phyloP scores from a whole-genome alignment of 768 basidiomycete species.

The Paxillus ammoniavirescens region DNA sequence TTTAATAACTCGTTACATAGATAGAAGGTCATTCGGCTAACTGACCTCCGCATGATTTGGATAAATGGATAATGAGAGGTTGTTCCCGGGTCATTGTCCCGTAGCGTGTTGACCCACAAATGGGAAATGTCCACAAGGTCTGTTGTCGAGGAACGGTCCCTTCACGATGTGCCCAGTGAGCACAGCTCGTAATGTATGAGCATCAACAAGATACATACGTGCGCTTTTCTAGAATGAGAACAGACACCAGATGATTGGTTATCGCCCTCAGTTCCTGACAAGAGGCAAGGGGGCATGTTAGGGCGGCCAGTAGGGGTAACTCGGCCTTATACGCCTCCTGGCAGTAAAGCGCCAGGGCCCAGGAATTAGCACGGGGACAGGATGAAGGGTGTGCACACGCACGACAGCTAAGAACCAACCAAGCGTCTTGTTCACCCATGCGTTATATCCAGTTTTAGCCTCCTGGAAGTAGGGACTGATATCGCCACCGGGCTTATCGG shows the following conservation, averaged over 20 bases:
- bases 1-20: neutral
- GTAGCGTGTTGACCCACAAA: conserved; percentile 24
- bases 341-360: too few relatives aligned
- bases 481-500: conserved; percentile 27
- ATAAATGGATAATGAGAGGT: conserved; percentile 22
- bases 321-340: conserved; percentile 27
- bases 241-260: conserved; percentile 26
- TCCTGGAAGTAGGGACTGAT: conserved; percentile 27
- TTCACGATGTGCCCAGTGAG: conserved; percentile 2
- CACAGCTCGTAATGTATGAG: neutral
- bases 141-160: conserved; percentile 25
- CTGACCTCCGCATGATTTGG: conserved; percentile 24
- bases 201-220: conserved; percentile 15
- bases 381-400: neutral
- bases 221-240: conserved; percentile 29
- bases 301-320: conserved; percentile 24
- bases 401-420: conserved; percentile 22
- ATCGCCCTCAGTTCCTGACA: conserved; percentile 21
- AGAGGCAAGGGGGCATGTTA: conserved; percentile 23
- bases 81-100: conserved; percentile 14
- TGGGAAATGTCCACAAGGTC: conserved; percentile 14
- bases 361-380: too few relatives aligned
- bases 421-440: conserved; percentile 23
- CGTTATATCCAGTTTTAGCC: conserved; percentile 16
- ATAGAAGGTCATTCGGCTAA: neutral